Evolutionary conservation across 805 yeast species (phyloP), one percentile per base, ranked within the genome.

Genomic region (Pichia kluyveri): DNA sequence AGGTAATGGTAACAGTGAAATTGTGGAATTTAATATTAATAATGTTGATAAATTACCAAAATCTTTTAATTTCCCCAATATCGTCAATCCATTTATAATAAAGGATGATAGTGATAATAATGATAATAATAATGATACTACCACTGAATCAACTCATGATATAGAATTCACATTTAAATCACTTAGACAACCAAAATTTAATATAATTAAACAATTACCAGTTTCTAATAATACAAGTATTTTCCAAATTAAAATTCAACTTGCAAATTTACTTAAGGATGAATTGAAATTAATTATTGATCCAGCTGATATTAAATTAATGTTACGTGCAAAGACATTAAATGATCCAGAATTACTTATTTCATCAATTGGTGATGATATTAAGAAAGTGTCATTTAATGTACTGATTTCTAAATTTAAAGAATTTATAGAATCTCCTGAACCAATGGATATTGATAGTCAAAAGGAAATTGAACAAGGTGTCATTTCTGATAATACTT

Each of bases 111-210:
- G 12, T 28, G 48, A 32, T n/a, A 18, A 37, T 2, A 34, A 8
- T 27, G 15, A 4, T 18, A 23, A 34, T 23, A 23, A 1, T 23
- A 6, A 23, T 1, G 5, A 5, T 23, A 23, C 6, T 5, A 23
- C 26, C 26, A 23, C 26, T 5, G 26, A 23, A 23, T 23, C 26
- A 23, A 23, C 26, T 4, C 26, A 23, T 23, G 7, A 23, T 23
- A 23, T 23, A 23, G 26, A 23, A 23, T 23, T 44, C 9, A 44
- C 50, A 3, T 70, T 86, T 60, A 83, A 82, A 62, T 83, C 90
- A 31, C 75, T 87, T 47, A 79, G 81, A 56, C 77, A 83, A 5
- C 95, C 95, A 7, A 85, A 81, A 59, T 83, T 86, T 62, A 61
- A 67, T 38, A 53, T 51, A 4, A 34, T 49, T 14, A 23, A 23